Evolutionary conservation across 202 grass and related monocot species (phyloP).

Genomic region (Setaria italica): DNA sequence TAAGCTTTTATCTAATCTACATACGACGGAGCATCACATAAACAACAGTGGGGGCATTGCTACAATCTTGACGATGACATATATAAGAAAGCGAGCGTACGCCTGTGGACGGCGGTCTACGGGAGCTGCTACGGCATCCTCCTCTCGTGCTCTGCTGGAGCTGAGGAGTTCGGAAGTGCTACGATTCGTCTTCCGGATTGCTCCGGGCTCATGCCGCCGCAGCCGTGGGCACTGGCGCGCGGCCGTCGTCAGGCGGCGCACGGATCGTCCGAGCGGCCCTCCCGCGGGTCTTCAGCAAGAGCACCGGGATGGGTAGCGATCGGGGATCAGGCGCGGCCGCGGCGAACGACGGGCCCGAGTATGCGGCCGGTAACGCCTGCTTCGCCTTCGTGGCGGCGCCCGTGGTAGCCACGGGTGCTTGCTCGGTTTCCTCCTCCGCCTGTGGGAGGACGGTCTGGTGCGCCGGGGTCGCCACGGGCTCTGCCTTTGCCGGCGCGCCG

Average conservation of each 20-base stretch:
- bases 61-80: too few relatives aligned
- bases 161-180: too few relatives aligned
- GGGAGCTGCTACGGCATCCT: too few relatives aligned
- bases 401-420: too few relatives aligned
- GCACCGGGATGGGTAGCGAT: conserved; percentile 19
- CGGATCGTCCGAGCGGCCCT: background rate
- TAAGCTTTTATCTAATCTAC: too few relatives aligned
- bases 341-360: background rate
- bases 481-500: background rate
- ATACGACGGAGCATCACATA: too few relatives aligned
- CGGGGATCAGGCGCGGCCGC: conserved; percentile 9
- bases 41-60: too few relatives aligned
- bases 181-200: too few relatives aligned
- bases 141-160: too few relatives aligned
- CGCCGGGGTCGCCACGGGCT: background rate
- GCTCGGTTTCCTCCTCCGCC: too few relatives aligned
- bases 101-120: too few relatives aligned
- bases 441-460: background rate
- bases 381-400: background rate
- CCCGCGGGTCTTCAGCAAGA: background rate
- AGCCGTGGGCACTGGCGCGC: background rate
- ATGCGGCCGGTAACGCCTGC: background rate
- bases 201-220: background rate
- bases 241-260: background rate
- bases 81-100: too few relatives aligned